These are phyloP conservation scores for Zizania latifolia DNA, from an alignment of 176 grass and related monocot species.

Conservation along the genomic window DNA sequence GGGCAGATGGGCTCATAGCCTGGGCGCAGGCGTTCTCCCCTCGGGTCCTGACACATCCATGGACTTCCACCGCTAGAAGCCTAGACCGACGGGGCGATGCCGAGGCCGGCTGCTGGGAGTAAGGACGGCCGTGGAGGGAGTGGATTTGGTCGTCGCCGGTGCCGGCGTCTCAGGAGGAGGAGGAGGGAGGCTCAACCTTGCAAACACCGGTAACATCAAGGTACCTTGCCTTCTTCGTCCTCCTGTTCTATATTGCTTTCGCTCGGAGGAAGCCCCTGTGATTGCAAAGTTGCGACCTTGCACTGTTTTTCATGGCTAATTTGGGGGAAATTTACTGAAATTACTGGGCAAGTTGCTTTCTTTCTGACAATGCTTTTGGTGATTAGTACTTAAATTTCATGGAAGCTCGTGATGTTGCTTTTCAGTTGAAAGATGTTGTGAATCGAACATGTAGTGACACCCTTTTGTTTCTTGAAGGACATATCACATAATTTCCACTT, in stretches of 20 bases:
- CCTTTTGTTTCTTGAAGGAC: not conserved
- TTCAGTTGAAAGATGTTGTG: not conserved
- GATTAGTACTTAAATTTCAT: not conserved
- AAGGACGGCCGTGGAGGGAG: conserved; percentile 52
- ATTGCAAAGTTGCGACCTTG: too few species aligned
- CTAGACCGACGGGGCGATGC: too few species aligned
- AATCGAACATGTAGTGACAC: not conserved
- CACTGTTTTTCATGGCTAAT: too few species aligned
- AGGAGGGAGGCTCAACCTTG: conserved; percentile 38
- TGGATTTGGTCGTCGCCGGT: conserved; percentile 50
- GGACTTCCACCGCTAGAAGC: too few species aligned
- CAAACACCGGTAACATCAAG: conserved; percentile 31
- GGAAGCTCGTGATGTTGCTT: not conserved
- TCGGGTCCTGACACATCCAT: too few species aligned
- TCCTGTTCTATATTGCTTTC: too few species aligned
- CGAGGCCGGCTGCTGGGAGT: conserved; percentile 50
- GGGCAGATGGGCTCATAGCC: not conserved
- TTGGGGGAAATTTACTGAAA: too few species aligned
- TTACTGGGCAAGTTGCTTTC: too few species aligned
- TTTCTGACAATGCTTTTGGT: not conserved
- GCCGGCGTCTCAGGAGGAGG: conserved; percentile 35
- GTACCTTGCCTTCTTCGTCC: too few species aligned
- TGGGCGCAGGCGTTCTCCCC: too few species aligned
- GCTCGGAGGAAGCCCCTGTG: too few species aligned
- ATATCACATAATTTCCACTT: conserved; percentile 9